A percentile compares a stretch with the other conserved stretches of the same genome.
These are phyloP conservation scores for Coemansia asiatica DNA, from an alignment of 192 early-diverging fungal genomes.

Conservation along the genomic window DNA sequence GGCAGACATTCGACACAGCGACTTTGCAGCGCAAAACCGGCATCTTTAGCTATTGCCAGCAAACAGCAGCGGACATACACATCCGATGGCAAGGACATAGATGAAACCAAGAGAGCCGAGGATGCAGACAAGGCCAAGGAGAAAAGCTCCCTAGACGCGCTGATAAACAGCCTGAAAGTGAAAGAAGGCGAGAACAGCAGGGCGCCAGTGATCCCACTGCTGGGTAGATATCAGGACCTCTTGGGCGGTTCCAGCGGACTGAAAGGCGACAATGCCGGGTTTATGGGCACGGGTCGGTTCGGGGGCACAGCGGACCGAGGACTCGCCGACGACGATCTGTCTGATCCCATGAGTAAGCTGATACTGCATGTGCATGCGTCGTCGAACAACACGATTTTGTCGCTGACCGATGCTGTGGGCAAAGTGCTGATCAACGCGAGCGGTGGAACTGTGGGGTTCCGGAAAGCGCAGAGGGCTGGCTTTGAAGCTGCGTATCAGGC, in stretches of 20 bases:
- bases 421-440: constrained; percentile 70
- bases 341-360: constrained; percentile 35
- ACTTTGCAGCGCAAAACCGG: no score
- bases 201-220: no score
- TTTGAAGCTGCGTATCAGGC: constrained; percentile 93
- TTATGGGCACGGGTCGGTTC: constrained; percentile 14
- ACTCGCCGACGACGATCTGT: neutral
- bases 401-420: constrained; percentile 72
- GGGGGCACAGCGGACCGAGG: neutral
- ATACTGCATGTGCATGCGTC: constrained; percentile 54
- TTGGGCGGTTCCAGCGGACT: neutral
- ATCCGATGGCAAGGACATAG: neutral
- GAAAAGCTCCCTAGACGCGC: neutral
- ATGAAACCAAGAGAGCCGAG: neutral
- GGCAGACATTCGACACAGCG: neutral
- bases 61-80: neutral
- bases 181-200: neutral
- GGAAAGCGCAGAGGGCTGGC: constrained; percentile 83
- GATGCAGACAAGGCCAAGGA: neutral
- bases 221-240: no score
- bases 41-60: neutral
- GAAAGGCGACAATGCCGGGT: constrained; percentile 8
- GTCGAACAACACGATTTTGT: constrained; percentile 88
- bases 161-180: no score
- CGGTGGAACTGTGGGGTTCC: constrained; percentile 82